A percentile compares a stretch with the other conserved stretches of the same genome.
Conservation (phyloP, 2,329 filamentous ascomycete species). For the Claviceps quebecensis region DNA sequence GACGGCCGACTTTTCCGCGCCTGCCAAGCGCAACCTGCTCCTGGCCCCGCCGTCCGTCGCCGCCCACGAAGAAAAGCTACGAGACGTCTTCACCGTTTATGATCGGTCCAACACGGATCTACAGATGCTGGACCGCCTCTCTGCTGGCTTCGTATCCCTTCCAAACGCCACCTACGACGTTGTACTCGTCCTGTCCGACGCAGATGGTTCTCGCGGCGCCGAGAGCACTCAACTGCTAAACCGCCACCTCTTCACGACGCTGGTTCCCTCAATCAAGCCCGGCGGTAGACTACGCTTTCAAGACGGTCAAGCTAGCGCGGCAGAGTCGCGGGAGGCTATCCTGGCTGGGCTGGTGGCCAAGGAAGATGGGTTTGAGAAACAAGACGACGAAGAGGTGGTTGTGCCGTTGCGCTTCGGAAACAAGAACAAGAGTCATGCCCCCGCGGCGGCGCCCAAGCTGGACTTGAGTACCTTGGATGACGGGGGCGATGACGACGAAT, state of each 20-base stretch:
- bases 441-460: constrained; percentile 28
- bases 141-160: constrained; percentile 65
- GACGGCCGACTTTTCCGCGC: constrained; percentile 36
- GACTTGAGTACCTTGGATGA: constrained; percentile 40
- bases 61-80: constrained; percentile 66
- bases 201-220: constrained; percentile 46
- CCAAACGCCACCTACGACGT: constrained; percentile 67
- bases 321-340: constrained; percentile 61
- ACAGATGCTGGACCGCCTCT: constrained; percentile 93
- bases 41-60: constrained; percentile 85
- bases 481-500: constrained; percentile 54
- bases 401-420: constrained; percentile 32
- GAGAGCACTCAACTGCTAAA: constrained; percentile 50
- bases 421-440: constrained; percentile 19
- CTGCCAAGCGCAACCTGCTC: constrained; percentile 52
- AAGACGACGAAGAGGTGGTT: constrained; percentile 45
- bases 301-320: constrained; percentile 41
- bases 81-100: constrained; percentile 54
- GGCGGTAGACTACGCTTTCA: constrained; percentile 57
- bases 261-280: constrained; percentile 57
- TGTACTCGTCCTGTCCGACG: constrained; percentile 70
- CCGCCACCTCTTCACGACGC: constrained; percentile 50
- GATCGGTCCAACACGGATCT: constrained; percentile 70
- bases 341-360: constrained; percentile 62
- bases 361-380: constrained; percentile 58